Conservation (phyloP, 352 stramenopile species). For the Globisporangium megalacanthum region DNA sequence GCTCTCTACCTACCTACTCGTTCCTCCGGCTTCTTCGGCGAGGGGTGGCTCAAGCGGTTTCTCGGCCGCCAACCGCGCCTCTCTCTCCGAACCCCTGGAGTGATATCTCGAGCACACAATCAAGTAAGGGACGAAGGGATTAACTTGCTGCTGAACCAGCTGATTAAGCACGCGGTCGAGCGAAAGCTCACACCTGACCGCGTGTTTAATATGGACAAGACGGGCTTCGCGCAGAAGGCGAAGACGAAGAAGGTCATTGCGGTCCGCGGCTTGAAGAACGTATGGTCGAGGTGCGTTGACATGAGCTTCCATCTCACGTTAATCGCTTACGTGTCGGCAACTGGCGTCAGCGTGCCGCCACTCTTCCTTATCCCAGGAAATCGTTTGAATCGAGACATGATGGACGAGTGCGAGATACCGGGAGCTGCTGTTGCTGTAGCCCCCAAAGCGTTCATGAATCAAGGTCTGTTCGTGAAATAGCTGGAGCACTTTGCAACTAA, state of each 20-base stretch:
- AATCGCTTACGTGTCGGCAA: not conserved
- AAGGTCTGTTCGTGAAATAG: not conserved
- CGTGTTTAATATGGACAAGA: constrained; percentile 14
- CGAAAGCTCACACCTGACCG: no score
- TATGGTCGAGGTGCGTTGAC: not conserved
- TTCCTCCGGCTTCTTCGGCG: no score
- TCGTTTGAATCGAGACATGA: not conserved
- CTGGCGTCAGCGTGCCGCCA: not conserved
- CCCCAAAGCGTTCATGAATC: constrained; percentile 6
- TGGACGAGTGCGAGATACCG: not conserved
- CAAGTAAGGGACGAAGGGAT: no score
- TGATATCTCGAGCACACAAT: no score
- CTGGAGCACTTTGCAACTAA: constrained; percentile 1
- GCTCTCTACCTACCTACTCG: no score
- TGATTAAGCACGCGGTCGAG: no score
- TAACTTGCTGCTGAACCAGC: no score
- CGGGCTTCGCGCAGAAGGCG: not conserved
- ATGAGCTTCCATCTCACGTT: constrained; percentile 6
- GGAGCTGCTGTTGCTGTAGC: not conserved
- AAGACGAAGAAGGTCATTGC: constrained; percentile 2
- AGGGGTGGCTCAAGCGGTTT: no score
- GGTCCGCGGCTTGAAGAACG: not conserved
- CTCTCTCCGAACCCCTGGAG: no score
- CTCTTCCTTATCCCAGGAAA: not conserved
- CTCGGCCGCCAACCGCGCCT: no score